A percentile compares a stretch with the other conserved stretches of the same genome.
phyloP scores from a whole-genome alignment of 495 filamentous ascomycete genomes.

The Neurospora sp. region DNA sequence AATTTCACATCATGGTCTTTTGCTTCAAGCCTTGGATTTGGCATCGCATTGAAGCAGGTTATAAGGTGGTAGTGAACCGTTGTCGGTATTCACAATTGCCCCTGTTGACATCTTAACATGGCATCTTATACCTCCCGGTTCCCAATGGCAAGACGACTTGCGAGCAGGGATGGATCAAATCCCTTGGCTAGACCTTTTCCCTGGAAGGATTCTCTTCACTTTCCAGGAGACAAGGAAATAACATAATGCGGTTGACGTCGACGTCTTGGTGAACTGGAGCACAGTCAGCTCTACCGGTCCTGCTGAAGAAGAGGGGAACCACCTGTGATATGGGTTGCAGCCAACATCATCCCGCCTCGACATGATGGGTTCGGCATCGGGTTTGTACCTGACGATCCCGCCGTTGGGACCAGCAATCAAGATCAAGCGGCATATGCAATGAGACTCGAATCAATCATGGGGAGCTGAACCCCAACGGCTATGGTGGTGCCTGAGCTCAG shows the following conservation, averaged over 20 bases:
- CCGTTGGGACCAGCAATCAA: not conserved
- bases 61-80: conserved; percentile 5
- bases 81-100: not conserved
- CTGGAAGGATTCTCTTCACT: not conserved
- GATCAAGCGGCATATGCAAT: not conserved
- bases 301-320: not conserved
- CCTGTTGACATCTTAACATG: not conserved
- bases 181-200: not conserved
- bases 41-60: conserved; percentile 8
- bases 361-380: not conserved
- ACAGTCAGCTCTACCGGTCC: not conserved
- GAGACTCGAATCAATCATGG: not conserved
- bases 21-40: not conserved
- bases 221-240: not conserved
- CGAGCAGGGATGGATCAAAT: not conserved
- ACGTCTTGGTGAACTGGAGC: not conserved
- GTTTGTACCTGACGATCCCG: not conserved
- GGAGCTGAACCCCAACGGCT: not conserved
- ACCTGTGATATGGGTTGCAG: not conserved
- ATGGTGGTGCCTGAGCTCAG: not conserved
- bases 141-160: not conserved
- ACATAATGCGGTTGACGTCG: not conserved
- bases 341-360: not conserved
- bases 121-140: not conserved
- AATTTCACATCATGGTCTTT: not conserved